These are phyloP conservation scores for Discostella stelligeroides DNA, from an alignment of 108 stramenopile species.

Conservation along the genomic window DNA sequence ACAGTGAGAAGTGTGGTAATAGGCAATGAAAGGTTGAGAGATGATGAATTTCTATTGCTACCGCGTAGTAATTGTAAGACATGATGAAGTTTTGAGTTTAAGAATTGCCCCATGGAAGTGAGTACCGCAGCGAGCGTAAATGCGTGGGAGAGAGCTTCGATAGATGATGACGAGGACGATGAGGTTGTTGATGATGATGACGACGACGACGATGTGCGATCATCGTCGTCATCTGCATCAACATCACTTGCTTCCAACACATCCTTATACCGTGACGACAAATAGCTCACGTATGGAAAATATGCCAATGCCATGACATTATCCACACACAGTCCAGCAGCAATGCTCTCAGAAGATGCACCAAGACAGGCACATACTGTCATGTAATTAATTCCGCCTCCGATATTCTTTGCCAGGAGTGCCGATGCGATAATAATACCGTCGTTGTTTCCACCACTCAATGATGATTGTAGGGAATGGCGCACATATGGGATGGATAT, in stretches of 20 bases:
- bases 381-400: conserved; percentile 86
- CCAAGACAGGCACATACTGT: conserved; percentile 64
- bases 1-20: conserved; percentile 67
- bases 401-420: conserved; percentile 82
- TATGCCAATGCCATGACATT: conserved; percentile 82
- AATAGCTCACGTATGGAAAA: conserved; percentile 70
- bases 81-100: conserved; percentile 28
- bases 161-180: conserved; percentile 9
- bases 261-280: conserved; percentile 59
- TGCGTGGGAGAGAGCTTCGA: conserved; percentile 46
- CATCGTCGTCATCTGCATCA: conserved; percentile 1
- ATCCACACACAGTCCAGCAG: conserved; percentile 74
- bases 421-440: conserved; percentile 75
- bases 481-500: conserved; percentile 31
- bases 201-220: conserved; percentile 1
- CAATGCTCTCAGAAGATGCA: conserved; percentile 65
- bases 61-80: conserved; percentile 41
- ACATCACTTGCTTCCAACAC: conserved; percentile 13
- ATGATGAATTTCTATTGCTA: conserved; percentile 22
- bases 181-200: not conserved
- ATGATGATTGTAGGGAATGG: conserved; percentile 33
- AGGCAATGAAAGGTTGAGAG: conserved; percentile 56
- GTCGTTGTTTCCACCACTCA: conserved; percentile 37
- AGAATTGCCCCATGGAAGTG: conserved; percentile 27
- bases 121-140: conserved; percentile 57